Percentiles rank a stretch among this genome's conserved stretches.
Evolutionary conservation across 345 rosid genomes (phyloP).

Genomic region (Microthlaspi erraticum): DNA sequence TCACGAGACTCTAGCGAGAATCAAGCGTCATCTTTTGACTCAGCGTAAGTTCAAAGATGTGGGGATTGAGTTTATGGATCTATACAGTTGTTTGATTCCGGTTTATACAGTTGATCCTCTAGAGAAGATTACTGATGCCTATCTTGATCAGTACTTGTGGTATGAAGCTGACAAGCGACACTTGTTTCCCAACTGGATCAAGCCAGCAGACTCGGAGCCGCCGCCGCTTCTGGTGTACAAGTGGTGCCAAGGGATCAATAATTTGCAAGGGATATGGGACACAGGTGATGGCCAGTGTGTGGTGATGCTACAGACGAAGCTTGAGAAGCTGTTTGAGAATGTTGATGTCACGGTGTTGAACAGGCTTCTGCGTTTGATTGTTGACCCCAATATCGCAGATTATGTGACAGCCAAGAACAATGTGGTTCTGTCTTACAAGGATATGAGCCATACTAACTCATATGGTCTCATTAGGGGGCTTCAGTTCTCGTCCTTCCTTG

Average conservation of each 20-base stretch:
- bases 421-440: conserved; percentile 87
- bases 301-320: conserved; percentile 90
- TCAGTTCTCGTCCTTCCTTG: conserved; percentile 91
- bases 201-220: conserved; percentile 96
- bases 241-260: conserved; percentile 95
- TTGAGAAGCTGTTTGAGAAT: conserved; percentile 89
- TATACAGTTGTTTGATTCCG: conserved; percentile 85
- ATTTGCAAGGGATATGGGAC: conserved; percentile 88
- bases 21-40: conserved; percentile 88
- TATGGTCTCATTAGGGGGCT: conserved; percentile 94
- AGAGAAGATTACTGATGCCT: conserved; percentile 94
- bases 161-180: conserved; percentile 95
- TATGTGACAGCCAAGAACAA: conserved; percentile 92
- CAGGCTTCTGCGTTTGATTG: conserved; percentile 85
- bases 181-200: conserved; percentile 93
- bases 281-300: conserved; percentile 94
- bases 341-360: conserved; percentile 88
- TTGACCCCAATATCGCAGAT: conserved; percentile 88
- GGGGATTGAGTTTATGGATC: conserved; percentile 93
- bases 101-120: conserved; percentile 92
- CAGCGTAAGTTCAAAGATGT: conserved; percentile 92
- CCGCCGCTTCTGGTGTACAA: conserved; percentile 92
- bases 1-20: conserved; percentile 84
- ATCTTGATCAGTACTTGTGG: conserved; percentile 94
- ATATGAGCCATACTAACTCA: conserved; percentile 91